phyloP scores from a whole-genome alignment of 2,329 filamentous ascomycete genomes.

The Corynespora cassiicola region DNA sequence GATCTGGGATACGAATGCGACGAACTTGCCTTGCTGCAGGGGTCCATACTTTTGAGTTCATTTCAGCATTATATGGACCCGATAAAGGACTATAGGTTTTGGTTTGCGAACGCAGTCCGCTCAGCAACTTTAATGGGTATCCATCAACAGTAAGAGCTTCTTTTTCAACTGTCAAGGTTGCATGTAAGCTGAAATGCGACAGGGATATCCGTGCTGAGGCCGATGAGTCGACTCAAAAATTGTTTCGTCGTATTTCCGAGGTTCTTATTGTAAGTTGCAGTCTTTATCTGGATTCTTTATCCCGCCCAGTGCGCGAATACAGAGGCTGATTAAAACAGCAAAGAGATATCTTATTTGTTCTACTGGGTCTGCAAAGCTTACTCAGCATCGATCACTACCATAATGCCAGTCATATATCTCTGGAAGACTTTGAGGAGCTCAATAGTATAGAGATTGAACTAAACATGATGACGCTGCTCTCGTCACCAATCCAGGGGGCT shows the following conservation, averaged over 20 bases:
- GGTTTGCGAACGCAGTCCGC: conserved; percentile 7
- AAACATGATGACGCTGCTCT: background rate
- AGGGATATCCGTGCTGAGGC: background rate
- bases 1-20: conserved; percentile 2
- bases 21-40: conserved; percentile 2
- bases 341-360: conserved; percentile 3
- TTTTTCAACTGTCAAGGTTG: background rate
- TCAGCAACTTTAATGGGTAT: conserved; percentile 6
- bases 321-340: conserved; percentile 3
- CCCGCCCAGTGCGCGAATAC: background rate
- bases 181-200: background rate
- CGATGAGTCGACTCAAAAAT: conserved; percentile 1
- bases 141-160: conserved; percentile 5
- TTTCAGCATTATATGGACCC: conserved; percentile 5
- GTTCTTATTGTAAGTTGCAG: conserved; percentile 1
- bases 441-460: background rate
- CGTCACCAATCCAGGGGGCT: background rate
- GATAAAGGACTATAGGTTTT: conserved; percentile 2
- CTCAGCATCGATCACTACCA: conserved; percentile 2
- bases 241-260: conserved; percentile 6
- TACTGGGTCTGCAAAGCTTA: conserved; percentile 1
- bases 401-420: background rate
- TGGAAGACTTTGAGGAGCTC: conserved; percentile 2
- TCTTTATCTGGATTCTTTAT: no score
- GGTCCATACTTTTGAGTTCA: conserved; percentile 3